These are phyloP conservation scores for Flaveria linearis DNA, from an alignment of 129 eudicot genomes.

Conservation along the genomic window DNA sequence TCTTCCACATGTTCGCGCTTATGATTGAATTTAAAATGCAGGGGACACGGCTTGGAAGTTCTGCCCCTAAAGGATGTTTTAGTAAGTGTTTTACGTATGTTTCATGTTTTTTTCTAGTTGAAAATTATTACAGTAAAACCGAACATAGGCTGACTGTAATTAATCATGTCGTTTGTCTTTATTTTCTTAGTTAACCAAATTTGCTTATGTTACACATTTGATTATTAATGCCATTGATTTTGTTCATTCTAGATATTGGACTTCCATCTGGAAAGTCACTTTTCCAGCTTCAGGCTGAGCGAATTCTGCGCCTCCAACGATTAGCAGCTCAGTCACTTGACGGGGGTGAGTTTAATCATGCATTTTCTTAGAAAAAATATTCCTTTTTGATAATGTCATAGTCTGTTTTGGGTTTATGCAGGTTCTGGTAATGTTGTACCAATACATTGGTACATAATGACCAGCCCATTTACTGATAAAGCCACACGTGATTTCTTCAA, in stretches of 20 bases:
- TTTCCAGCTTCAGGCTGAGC: constrained; percentile 96
- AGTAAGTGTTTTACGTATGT: constrained; percentile 56
- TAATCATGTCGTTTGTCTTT: background rate
- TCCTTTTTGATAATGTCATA: constrained; percentile 25
- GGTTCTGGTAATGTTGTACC: constrained; percentile 56
- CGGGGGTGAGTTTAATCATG: constrained; percentile 65
- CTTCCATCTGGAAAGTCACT: constrained; percentile 99
- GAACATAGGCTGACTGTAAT: background rate
- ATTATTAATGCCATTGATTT: constrained; percentile 5
- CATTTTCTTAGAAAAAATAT: background rate
- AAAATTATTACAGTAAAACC: background rate
- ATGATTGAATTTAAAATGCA: constrained; percentile 43
- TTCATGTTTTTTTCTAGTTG: background rate
- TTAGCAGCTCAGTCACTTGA: constrained; percentile 70
- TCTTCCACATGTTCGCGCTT: constrained; percentile 10
- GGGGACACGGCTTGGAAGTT: constrained; percentile 99
- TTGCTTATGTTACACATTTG: constrained; percentile 4
- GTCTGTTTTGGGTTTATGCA: constrained; percentile 34
- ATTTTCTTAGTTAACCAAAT: background rate
- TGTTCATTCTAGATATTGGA: constrained; percentile 72
- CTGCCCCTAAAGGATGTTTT: constrained; percentile 98
- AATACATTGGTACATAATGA: constrained; percentile 98
- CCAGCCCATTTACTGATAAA: constrained; percentile 96
- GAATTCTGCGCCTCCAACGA: constrained; percentile 83
- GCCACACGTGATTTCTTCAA: constrained; percentile 83